phyloP scores from a whole-genome alignment of 345 rosid species.

The Raphanus raphanistrum region DNA sequence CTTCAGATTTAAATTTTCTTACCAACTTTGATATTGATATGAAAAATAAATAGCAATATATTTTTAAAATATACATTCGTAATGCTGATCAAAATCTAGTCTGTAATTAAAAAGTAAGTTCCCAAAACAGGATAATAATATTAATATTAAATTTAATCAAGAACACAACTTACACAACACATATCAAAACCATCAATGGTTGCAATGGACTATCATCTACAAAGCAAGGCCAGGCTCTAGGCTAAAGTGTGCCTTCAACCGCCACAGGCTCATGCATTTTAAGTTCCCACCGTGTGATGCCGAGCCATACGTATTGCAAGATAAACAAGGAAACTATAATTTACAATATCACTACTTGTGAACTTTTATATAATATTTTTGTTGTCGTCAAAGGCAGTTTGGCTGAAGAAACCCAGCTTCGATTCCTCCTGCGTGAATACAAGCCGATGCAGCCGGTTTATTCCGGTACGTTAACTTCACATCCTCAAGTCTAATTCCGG shows the following conservation, averaged over 20 bases:
- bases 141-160: neutral
- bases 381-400: conserved; percentile 40
- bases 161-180: conserved; percentile 12
- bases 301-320: neutral
- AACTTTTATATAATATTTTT: neutral
- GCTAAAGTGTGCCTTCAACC: conserved; percentile 1
- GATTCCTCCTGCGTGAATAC: conserved; percentile 53
- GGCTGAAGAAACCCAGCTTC: conserved; percentile 51
- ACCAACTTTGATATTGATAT: no score
- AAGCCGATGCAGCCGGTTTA: conserved; percentile 57
- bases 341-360: neutral
- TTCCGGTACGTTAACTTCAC: conserved; percentile 52
- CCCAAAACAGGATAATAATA: neutral
- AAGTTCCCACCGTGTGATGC: neutral
- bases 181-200: conserved; percentile 29
- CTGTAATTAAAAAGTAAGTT: neutral
- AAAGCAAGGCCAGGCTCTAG: conserved; percentile 32
- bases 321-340: neutral
- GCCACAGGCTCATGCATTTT: conserved; percentile 37
- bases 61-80: no score
- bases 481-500: conserved; percentile 48
- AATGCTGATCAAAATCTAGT: no score
- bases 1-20: no score
- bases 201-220: neutral
- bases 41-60: no score